A percentile compares a stretch with the other conserved stretches of the same genome.
These are phyloP conservation scores for Zoysia pacifica DNA, from an alignment of 176 grass and related monocot genomes.

Conservation along the genomic window DNA sequence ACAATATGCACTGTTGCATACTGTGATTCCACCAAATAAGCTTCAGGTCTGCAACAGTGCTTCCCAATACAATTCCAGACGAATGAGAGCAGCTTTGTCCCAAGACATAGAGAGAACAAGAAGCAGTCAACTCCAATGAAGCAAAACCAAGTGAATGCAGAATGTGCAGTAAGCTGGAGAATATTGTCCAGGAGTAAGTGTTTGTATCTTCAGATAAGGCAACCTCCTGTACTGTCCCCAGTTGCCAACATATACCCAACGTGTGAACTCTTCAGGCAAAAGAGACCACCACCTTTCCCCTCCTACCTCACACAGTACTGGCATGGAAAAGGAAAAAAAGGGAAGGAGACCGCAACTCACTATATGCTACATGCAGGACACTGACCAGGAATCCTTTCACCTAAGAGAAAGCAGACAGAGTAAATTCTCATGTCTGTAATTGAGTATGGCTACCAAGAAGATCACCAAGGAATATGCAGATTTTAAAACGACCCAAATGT, in stretches of 20 bases:
- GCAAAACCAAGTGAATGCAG: neutral
- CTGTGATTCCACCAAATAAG: neutral
- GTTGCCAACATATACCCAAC: conserved; percentile 8
- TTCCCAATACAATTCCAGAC: conserved; percentile 29
- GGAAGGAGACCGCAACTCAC: neutral
- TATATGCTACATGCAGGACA: neutral
- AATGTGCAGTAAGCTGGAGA: conserved; percentile 25
- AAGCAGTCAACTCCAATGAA: conserved; percentile 13
- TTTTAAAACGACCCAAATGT: conserved; percentile 55
- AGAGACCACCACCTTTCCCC: neutral
- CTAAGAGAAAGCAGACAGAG: neutral
- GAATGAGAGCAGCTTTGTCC: conserved; percentile 17
- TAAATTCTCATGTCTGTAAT: too few relatives aligned
- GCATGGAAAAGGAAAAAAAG: neutral
- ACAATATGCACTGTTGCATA: conserved; percentile 39
- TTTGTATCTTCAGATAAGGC: conserved; percentile 11
- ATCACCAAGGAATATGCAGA: conserved; percentile 7
- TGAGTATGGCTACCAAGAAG: neutral
- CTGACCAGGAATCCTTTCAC: neutral
- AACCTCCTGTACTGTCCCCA: conserved; percentile 21
- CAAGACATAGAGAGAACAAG: conserved; percentile 7
- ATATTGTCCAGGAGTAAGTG: neutral
- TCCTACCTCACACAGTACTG: neutral
- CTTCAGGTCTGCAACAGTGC: conserved; percentile 39
- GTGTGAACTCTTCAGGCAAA: neutral